Base-by-base conservation (phyloP, 768 basidiomycete genomes). In the Tulasnella sp. region DNA sequence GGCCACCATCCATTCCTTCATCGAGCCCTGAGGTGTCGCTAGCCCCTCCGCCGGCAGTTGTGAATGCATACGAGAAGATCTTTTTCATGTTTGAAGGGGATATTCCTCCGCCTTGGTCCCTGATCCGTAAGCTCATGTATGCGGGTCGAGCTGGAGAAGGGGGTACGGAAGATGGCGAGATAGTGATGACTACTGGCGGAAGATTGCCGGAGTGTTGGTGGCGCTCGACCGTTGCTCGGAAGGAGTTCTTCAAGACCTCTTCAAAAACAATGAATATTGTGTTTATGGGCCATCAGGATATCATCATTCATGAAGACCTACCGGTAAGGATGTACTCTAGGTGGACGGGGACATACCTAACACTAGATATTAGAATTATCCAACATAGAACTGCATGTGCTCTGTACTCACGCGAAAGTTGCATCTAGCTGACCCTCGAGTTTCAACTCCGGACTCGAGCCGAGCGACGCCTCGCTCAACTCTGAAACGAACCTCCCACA, bases 41-140 rank as follows among this genome's bases (percentile, higher is more conserved):
- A 42, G 26, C 17, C 24, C 55, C 38, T 71, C 73, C 44, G 77
- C 82, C 84, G 2, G 88, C 89, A 3, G 91, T 92, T 3, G 90
- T 92, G 69, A 92, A 94, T 4, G 88, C 88, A 69, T 94, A 94
- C 17, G 89, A 90, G 71, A 94, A 94, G 58, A 94, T 86, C 47
- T 81, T 79, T 19, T 78, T 73, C 77, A 92, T 80, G 69, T 92
- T 80, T 9, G 77, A 73, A 2, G 83, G 83, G 0, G 83, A 77
- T 30, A 94, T 83, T 7, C 91, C 91, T 9, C 91, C 91, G 3
- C 91, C 91, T 66, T 89, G 83, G 66, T 94, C 91, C 29, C 91
- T 79, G 19, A 94, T 76, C 41, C 91, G 78, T 47, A 94, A 76
- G 29, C 86, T 86, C 59, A 93, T 79, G 68, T 80, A 85, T 4